Percentiles rank a stretch among this genome's conserved stretches.
Conservation (phyloP, 2,329 filamentous ascomycete genomes). For the Cordyceps javanica region DNA sequence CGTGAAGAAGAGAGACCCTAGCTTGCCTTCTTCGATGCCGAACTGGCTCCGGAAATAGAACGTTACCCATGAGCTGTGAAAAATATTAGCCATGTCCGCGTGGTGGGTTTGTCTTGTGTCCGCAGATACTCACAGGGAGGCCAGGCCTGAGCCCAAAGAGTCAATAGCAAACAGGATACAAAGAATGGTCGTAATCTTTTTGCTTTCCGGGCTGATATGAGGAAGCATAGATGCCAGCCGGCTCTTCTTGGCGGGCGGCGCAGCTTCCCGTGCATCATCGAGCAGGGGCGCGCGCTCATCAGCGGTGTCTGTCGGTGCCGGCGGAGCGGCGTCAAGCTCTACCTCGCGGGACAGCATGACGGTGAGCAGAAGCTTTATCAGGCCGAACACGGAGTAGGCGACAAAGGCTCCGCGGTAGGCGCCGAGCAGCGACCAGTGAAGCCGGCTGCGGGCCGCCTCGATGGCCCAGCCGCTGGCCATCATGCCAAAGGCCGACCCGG, state of each 20-base stretch:
- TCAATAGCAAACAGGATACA: conserved; percentile 64
- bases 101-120: background rate
- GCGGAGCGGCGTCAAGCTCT: conserved; percentile 28
- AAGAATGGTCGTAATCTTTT: conserved; percentile 51
- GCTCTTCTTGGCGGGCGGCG: conserved; percentile 5
- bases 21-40: conserved; percentile 38
- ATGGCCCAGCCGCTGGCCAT: conserved; percentile 55
- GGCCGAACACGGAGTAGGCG: conserved; percentile 49
- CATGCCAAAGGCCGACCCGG: conserved; percentile 55
- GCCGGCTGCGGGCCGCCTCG: conserved; percentile 37
- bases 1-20: conserved; percentile 50
- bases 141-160: conserved; percentile 64
- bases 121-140: conserved; percentile 48
- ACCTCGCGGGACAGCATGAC: conserved; percentile 41
- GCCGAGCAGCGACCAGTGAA: conserved; percentile 37
- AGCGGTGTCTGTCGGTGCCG: background rate
- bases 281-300: conserved; percentile 23
- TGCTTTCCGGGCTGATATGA: conserved; percentile 50
- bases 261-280: background rate
- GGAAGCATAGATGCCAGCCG: conserved; percentile 37
- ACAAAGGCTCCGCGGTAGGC: conserved; percentile 53
- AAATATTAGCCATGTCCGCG: background rate
- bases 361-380: conserved; percentile 49
- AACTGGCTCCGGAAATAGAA: conserved; percentile 49
- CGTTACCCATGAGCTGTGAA: conserved; percentile 47